These are phyloP conservation scores for Tubosaeta sp. DNA, from an alignment of 768 basidiomycete genomes.

Conservation along the genomic window DNA sequence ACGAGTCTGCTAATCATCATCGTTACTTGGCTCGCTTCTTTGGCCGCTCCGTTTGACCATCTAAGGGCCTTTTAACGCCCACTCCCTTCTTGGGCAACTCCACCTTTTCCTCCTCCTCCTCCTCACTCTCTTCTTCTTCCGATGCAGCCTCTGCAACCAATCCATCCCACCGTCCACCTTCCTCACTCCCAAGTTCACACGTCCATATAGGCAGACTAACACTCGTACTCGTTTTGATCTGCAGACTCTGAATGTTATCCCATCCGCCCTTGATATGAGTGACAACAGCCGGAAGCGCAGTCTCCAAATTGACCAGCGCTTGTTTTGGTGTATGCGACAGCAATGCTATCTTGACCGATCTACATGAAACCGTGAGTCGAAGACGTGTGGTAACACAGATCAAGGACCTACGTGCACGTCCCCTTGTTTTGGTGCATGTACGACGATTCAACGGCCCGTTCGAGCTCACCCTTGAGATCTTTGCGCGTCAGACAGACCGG, in stretches of 20 bases:
- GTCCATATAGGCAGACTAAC: conserved; percentile 89
- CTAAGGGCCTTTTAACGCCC: conserved; percentile 10
- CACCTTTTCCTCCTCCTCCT: neutral
- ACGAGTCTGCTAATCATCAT: conserved; percentile 3
- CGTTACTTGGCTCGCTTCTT: conserved; percentile 13
- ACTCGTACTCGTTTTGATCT: conserved; percentile 86
- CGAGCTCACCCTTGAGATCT: conserved; percentile 88
- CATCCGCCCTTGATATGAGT: conserved; percentile 73
- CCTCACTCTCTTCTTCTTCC: conserved; percentile 1
- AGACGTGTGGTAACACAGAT: neutral
- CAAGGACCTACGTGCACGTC: conserved; percentile 74
- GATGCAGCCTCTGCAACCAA: conserved; percentile 21
- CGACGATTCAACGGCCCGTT: conserved; percentile 88
- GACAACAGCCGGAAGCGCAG: conserved; percentile 72
- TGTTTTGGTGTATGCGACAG: conserved; percentile 71
- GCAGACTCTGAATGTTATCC: conserved; percentile 86
- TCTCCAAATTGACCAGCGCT: conserved; percentile 71
- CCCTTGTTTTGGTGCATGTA: conserved; percentile 96
- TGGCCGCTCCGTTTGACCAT: conserved; percentile 9
- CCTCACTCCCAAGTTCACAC: conserved; percentile 57
- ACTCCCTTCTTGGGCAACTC: neutral
- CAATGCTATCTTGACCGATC: conserved; percentile 80
- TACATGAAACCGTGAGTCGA: conserved; percentile 25
- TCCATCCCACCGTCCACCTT: conserved; percentile 30
- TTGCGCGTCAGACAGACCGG: conserved; percentile 87